Evolutionary conservation across 495 filamentous ascomycete genomes (phyloP).

Genomic region (Pyrenula massariospora): DNA sequence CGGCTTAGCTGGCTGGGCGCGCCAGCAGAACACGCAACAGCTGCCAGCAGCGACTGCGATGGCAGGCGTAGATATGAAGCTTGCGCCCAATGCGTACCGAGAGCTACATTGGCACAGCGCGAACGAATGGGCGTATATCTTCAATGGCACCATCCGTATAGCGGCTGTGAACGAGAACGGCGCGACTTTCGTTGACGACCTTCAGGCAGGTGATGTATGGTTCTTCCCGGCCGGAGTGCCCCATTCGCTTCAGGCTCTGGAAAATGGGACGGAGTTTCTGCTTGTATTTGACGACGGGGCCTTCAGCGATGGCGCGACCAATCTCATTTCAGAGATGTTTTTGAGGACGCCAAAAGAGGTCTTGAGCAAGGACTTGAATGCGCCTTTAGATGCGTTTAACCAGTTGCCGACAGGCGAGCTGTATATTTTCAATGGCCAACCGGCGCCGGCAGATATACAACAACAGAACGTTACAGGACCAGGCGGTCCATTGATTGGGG

Average conservation of each 20-base stretch:
- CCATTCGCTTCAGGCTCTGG: slow-evolving; percentile 42
- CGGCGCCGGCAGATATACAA: slow-evolving; percentile 33
- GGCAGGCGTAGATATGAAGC: slow-evolving; percentile 57
- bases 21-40: slow-evolving; percentile 43
- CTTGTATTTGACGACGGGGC: slow-evolving; percentile 44
- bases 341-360: slow-evolving; percentile 36
- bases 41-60: slow-evolving; percentile 42
- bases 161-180: slow-evolving; percentile 39
- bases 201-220: slow-evolving; percentile 48
- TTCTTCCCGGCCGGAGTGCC: slow-evolving; percentile 45
- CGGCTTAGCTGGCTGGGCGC: slow-evolving; percentile 40
- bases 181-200: slow-evolving; percentile 40
- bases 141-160: slow-evolving; percentile 42
- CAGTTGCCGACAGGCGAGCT: slow-evolving; percentile 35
- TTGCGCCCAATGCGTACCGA: slow-evolving; percentile 41
- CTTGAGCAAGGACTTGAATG: slow-evolving; percentile 38
- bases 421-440: slow-evolving; percentile 46
- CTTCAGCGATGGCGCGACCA: slow-evolving; percentile 45
- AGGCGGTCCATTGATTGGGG: slow-evolving; percentile 31
- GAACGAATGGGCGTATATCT: slow-evolving; percentile 41
- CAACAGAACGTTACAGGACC: slow-evolving; percentile 40
- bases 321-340: slow-evolving; percentile 43
- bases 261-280: slow-evolving; percentile 43
- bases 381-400: slow-evolving; percentile 30
- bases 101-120: slow-evolving; percentile 53